Evolutionary conservation across 306 rosid genomes (phyloP).

Genomic region (Medicago lupulina): DNA sequence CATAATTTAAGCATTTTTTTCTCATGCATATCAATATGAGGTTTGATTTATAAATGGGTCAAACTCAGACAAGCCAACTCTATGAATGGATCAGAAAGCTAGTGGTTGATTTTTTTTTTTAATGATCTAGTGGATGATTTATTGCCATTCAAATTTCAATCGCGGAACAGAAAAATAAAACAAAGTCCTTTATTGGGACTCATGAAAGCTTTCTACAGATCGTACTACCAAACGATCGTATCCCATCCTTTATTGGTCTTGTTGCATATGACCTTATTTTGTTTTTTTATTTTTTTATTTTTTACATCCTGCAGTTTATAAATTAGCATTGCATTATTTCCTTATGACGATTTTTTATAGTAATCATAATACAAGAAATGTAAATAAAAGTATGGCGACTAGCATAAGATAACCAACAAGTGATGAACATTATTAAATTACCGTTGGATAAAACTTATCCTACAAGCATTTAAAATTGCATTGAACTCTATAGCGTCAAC

Average conservation of each 20-base stretch:
- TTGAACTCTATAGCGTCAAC: no score
- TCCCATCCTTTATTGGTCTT: not conserved
- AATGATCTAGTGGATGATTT: conserved; percentile 31
- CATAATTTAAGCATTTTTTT: not conserved
- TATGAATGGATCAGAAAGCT: conserved; percentile 50
- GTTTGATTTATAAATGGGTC: conserved; percentile 40
- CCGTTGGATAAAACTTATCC: no score
- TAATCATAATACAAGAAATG: no score
- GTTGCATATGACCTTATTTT: not conserved
- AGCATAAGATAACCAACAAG: no score
- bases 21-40: not conserved
- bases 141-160: no score
- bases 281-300: not conserved
- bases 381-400: no score
- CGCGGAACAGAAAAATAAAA: conserved; percentile 37
- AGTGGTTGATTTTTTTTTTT: conserved; percentile 29
- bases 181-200: conserved; percentile 69
- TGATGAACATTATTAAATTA: no score
- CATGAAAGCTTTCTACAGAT: conserved; percentile 49
- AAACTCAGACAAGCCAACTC: conserved; percentile 66
- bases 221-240: conserved; percentile 27
- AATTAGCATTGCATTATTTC: no score
- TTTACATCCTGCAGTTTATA: not conserved
- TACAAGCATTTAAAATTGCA: no score
- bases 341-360: no score